A percentile compares a stretch with the other conserved stretches of the same genome.
Evolutionary conservation across 441 rosid genomes (phyloP).

Genomic region (Pelargonium australe): DNA sequence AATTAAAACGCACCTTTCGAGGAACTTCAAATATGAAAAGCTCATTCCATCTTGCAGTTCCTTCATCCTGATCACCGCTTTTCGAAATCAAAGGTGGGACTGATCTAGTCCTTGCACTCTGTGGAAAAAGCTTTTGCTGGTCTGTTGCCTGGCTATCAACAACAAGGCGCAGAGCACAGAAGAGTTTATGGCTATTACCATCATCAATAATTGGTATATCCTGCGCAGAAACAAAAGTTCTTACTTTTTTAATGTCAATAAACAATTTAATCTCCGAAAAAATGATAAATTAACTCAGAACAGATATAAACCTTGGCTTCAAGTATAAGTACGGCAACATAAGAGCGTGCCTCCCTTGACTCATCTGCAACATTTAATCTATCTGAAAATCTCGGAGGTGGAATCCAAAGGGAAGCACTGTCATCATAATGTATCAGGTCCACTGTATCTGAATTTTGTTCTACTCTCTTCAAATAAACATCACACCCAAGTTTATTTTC

Average conservation of each 20-base stretch:
- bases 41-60: conserved; percentile 89
- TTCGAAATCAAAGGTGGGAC: conserved; percentile 60
- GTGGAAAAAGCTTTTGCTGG: conserved; percentile 91
- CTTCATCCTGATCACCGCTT: conserved; percentile 33
- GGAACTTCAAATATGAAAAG: conserved; percentile 96
- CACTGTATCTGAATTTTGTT: conserved; percentile 49
- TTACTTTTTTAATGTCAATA: conserved; percentile 10
- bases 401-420: conserved; percentile 68
- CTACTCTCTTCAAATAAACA: conserved; percentile 69
- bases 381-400: conserved; percentile 93
- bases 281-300: conserved; percentile 12
- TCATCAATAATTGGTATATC: conserved; percentile 76
- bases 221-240: conserved; percentile 37
- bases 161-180: conserved; percentile 83
- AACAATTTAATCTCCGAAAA: conserved; percentile 4
- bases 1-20: conserved; percentile 42
- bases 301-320: conserved; percentile 73
- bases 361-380: conserved; percentile 75
- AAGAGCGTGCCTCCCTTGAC: conserved; percentile 72
- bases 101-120: conserved; percentile 98
- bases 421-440: conserved; percentile 59
- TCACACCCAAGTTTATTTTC: conserved; percentile 93
- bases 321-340: conserved; percentile 69
- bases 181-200: conserved; percentile 86
- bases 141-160: conserved; percentile 75